Base-by-base conservation (phyloP, 192 early-diverging fungal species). In the Coemansia sp. region DNA sequence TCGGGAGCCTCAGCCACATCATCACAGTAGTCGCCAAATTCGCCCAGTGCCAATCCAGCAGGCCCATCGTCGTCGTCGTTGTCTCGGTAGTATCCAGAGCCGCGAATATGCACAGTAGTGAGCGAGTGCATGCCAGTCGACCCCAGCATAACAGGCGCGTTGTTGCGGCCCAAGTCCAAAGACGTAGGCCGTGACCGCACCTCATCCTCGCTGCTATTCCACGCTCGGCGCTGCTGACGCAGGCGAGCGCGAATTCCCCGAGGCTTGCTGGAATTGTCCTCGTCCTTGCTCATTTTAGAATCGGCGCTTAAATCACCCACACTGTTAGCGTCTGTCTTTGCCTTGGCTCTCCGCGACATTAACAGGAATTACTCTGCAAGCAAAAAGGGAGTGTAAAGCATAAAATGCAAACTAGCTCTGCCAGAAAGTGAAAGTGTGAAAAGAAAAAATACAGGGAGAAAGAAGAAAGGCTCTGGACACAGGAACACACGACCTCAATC, bases 151-250 rank as follows among this genome's bases (percentile, higher is more conserved):
- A 61, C 53, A 21, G 60, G 69, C n/a, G 38, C 33, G 51, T 55
- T 55, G 31, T 45, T 51, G 60, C 72, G 67, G 0, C 63, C 67
- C 11, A 81, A 70, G 66, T 81, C 78, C 9, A 81, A 58, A 8
- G 78, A 81, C 39, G 43, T 66, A 2, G 78, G 69, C 13, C 78
- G 78, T 10, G 78, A 73, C 28, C 67, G 60, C 28, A 69, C 57
- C 45, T 81, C 78, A 36, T 75, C 78, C 40, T 76, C 74, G 58
- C 79, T 76, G 64, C 70, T 67, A 40, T 64, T 75, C 43, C 79
- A 74, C 5, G 60, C 64, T 11, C 70, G 73, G 24, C 78, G 78
- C 58, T 81, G 78, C 58, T 81, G 78, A 16, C 78, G 69, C 9
- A 81, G 64, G 9, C 79, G 59, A 3, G 79, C 79, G 3, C 79